These are phyloP conservation scores for Allium fistulosum DNA, from an alignment of 106 monocot species.

Conservation along the genomic window DNA sequence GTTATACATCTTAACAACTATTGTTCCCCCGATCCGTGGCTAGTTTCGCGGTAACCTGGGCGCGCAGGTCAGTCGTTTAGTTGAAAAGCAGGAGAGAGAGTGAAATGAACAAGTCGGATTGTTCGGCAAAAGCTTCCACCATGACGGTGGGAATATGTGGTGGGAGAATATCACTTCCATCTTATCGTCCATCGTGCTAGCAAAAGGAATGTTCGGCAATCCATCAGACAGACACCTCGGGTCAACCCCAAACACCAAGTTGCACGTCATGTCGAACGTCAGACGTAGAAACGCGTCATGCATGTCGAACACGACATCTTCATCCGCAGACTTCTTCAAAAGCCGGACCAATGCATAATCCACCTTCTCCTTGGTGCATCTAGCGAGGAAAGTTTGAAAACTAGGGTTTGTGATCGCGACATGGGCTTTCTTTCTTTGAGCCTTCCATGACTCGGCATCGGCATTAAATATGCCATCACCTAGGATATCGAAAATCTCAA, in stretches of 20 bases:
- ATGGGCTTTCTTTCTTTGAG: constrained; percentile 6
- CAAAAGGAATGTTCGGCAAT: constrained; percentile 2
- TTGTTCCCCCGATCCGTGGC: too few species aligned
- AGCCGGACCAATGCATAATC: not conserved
- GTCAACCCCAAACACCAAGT: constrained; percentile 10
- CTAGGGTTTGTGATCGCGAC: not conserved
- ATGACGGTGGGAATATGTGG: constrained; percentile 2
- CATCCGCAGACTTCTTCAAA: not conserved
- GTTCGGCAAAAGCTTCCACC: constrained; percentile 14
- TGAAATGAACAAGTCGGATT: too few species aligned
- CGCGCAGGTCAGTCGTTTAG: too few species aligned
- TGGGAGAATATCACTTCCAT: constrained; percentile 7
- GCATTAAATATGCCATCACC: constrained; percentile 9
- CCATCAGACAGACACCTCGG: constrained; percentile 8
- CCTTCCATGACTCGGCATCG: constrained; percentile 8
- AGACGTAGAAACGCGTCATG: constrained; percentile 10
- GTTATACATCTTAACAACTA: too few species aligned
- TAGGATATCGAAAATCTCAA: constrained; percentile 7
- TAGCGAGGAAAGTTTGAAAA: constrained; percentile 1
- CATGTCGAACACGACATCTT: not conserved
- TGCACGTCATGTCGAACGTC: constrained; percentile 9
- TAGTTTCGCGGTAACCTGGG: too few species aligned
- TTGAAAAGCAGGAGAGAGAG: too few species aligned
- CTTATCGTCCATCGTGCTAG: constrained; percentile 6
- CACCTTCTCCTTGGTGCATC: not conserved